These are phyloP conservation scores for Withania somnifera DNA, from an alignment of 305 asterid species.

Conservation along the genomic window DNA sequence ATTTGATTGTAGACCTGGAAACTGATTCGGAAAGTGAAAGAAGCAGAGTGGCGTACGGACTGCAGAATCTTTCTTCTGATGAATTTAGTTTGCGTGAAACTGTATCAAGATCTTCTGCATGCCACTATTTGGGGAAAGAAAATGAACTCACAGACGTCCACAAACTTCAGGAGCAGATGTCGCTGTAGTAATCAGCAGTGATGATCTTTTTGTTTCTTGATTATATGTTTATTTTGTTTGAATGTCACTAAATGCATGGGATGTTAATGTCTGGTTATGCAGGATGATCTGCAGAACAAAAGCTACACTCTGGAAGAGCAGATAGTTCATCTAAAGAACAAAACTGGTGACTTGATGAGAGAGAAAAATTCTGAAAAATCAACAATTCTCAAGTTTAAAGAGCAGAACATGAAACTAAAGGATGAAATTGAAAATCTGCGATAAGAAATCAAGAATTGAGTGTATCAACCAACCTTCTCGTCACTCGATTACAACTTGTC, in stretches of 20 bases:
- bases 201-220: neutral
- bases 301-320: conserved; percentile 4
- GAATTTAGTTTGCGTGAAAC: neutral
- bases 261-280: neutral
- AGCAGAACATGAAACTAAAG: conserved; percentile 5
- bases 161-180: neutral
- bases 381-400: conserved; percentile 1
- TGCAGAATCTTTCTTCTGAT: neutral
- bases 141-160: neutral
- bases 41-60: neutral
- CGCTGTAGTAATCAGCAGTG: neutral
- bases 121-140: neutral
- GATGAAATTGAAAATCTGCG: conserved; percentile 1
- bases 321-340: conserved; percentile 3
- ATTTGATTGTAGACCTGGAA: neutral
- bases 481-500: neutral
- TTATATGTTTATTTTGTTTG: neutral
- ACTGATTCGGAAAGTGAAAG: neutral
- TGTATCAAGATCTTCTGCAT: neutral
- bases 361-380: neutral
- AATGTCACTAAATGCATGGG: neutral
- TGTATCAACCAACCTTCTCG: neutral
- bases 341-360: neutral
- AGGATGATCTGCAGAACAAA: conserved; percentile 6
- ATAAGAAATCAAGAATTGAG: neutral